These are phyloP conservation scores for Trichoderma lentiforme DNA, from an alignment of 2,329 filamentous ascomycete species.

Conservation along the genomic window DNA sequence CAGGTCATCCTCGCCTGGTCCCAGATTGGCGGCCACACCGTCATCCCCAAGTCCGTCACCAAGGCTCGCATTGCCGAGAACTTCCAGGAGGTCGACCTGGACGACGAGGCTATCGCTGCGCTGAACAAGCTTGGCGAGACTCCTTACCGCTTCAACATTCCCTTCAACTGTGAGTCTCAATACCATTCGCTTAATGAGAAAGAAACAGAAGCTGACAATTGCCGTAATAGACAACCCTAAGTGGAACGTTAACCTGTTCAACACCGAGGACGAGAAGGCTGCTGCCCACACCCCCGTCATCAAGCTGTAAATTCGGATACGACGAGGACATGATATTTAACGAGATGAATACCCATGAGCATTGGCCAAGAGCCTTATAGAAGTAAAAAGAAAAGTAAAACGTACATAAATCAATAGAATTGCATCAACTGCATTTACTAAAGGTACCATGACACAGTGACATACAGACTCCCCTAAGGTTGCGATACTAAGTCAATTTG, in stretches of 20 bases:
- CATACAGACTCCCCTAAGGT: background rate
- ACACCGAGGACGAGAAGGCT: slow-evolving; percentile 49
- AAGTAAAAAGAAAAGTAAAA: background rate
- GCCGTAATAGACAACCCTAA: slow-evolving; percentile 42
- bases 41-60: slow-evolving; percentile 74
- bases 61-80: slow-evolving; percentile 65
- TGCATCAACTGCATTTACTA: background rate
- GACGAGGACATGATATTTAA: background rate
- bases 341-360: slow-evolving; percentile 10
- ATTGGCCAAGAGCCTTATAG: background rate
- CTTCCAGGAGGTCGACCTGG: slow-evolving; percentile 64
- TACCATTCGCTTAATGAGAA: background rate
- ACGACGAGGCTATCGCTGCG: slow-evolving; percentile 54
- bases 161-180: slow-evolving; percentile 37
- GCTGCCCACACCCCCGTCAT: slow-evolving; percentile 47
- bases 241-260: slow-evolving; percentile 57
- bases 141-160: slow-evolving; percentile 45
- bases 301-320: slow-evolving; percentile 22
- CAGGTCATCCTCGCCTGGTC: slow-evolving; percentile 57
- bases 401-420: background rate
- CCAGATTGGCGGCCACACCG: slow-evolving; percentile 58
- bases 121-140: slow-evolving; percentile 60
- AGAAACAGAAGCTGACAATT: background rate
- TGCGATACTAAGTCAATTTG: background rate
- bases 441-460: background rate